Evolutionary conservation across 73 alveolate genomes (phyloP).

Genomic region (Stentor coeruleus): DNA sequence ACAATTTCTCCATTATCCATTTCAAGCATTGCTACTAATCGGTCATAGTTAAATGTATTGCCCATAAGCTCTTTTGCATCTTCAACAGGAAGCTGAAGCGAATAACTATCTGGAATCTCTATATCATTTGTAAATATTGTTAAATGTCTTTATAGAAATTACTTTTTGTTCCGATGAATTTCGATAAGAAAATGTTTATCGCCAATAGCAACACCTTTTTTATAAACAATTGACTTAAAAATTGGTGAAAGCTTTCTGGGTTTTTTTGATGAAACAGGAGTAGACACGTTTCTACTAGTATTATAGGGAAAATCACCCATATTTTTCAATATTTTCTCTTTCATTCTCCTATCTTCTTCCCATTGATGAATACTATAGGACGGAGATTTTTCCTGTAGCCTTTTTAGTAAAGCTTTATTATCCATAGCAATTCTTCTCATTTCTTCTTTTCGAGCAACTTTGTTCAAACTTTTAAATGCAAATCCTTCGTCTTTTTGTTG

Average conservation of each 20-base stretch:
- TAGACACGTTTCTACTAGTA: conserved; percentile 12
- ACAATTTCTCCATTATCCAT: conserved; percentile 14
- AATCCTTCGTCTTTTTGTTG: background rate
- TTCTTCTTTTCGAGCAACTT: conserved; percentile 35
- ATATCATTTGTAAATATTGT: conserved; percentile 62
- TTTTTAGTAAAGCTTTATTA: conserved; percentile 34
- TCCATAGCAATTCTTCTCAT: conserved; percentile 34
- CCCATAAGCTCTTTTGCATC: conserved; percentile 51
- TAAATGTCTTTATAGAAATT: conserved; percentile 9
- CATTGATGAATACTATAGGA: conserved; percentile 31
- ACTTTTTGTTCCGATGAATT: conserved; percentile 43
- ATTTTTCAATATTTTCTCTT: conserved; percentile 34
- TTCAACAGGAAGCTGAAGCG: conserved; percentile 49
- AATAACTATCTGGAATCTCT: conserved; percentile 59
- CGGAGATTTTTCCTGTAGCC: conserved; percentile 46
- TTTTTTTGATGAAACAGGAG: conserved; percentile 11
- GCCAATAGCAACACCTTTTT: conserved; percentile 55
- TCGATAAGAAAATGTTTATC: conserved; percentile 53
- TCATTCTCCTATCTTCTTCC: conserved; percentile 37
- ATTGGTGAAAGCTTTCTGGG: conserved; percentile 21
- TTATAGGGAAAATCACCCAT: conserved; percentile 55
- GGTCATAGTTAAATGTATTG: background rate
- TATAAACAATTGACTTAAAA: conserved; percentile 24
- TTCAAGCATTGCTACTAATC: background rate
- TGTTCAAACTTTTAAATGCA: conserved; percentile 28